Base-by-base conservation (phyloP, 2,329 filamentous ascomycete genomes). In the Plenodomus lindquistii region DNA sequence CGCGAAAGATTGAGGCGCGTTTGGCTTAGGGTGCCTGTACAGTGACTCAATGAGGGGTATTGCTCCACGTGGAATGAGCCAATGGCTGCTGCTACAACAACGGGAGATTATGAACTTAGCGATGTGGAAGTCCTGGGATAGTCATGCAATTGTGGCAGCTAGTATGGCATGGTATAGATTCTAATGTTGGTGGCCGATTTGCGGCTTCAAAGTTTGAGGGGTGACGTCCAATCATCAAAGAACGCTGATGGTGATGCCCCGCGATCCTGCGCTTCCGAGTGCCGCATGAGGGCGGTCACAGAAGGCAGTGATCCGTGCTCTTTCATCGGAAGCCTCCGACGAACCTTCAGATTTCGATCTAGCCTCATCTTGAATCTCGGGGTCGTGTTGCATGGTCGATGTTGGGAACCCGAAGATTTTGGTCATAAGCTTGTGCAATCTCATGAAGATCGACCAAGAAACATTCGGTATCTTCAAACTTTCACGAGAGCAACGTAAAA, bases 31-130 rank as follows among this genome's bases (percentile, higher is more conserved):
- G 11, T 31, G 27, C 27, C 27, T 31, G 27, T 31, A 31, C 16
- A 46, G 42, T 61, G 61, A 61, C 59, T 63, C 62, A 63, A 60
- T 44, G 62, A 64, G 63, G 63, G 61, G 59, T 60, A 58, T 20
- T 47, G 37, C 44, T 46, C 44, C 55, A 64, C 57, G 61, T 58
- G 57, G 45, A 53, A 46, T 22, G 42, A 34, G 45, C 44, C 55
- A 59, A 57, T 61, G 63, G 59, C 55, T 52, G 50, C 52, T 47
- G 27, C 10, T 8, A 31, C 15, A 13, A 15, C 15, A 31, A 31
- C 27, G 27, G 27, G 27, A 31, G 11, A 31, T 31, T 24, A 15
- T 4, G 15, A 15, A 11, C 27, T 31, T 31, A 31, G 27, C 27
- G 22, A 31, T 31, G 11, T 15, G 27, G 11, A 15, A 11, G 27